Evolutionary conservation across 495 filamentous ascomycete species (phyloP).

Genomic region (Neurospora sublineolata): DNA sequence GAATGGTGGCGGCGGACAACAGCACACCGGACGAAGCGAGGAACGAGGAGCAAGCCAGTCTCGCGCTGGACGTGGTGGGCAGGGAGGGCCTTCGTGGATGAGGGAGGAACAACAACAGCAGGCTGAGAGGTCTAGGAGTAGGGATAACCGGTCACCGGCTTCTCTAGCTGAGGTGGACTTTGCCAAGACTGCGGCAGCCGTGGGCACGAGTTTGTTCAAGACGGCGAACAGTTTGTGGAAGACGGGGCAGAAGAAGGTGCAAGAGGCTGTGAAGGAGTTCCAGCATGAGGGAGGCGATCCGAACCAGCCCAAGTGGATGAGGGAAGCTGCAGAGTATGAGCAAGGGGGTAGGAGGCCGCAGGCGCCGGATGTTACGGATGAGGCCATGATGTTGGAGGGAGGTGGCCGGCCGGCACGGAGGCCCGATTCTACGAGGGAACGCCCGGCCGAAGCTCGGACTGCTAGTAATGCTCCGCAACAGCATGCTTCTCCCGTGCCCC

Average conservation of each 20-base stretch:
- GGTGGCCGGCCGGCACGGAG: slow-evolving; percentile 37
- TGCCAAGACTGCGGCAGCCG: slow-evolving; percentile 64
- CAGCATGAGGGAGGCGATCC: slow-evolving; percentile 60
- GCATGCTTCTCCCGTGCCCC: slow-evolving; percentile 33
- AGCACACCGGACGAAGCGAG: slow-evolving; percentile 8
- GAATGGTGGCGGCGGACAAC: slow-evolving; percentile 15
- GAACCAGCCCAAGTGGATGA: slow-evolving; percentile 92
- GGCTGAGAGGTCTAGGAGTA: slow-evolving; percentile 34
- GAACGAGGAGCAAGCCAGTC: slow-evolving; percentile 23
- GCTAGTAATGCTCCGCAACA: slow-evolving; percentile 20
- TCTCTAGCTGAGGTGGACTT: slow-evolving; percentile 58
- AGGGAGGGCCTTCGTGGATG: slow-evolving; percentile 27
- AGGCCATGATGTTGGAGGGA: slow-evolving; percentile 81
- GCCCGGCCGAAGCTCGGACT: slow-evolving; percentile 11
- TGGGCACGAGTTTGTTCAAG: slow-evolving; percentile 78
- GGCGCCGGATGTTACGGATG: slow-evolving; percentile 55
- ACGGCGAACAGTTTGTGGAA: slow-evolving; percentile 95
- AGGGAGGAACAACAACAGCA: slow-evolving; percentile 16
- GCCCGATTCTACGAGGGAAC: slow-evolving; percentile 13
- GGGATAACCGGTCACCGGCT: slow-evolving; percentile 45
- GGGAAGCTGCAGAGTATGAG: slow-evolving; percentile 41
- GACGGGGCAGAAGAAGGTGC: slow-evolving; percentile 83
- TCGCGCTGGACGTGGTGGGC: slow-evolving; percentile 7
- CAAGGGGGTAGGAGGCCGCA: slow-evolving; percentile 7
- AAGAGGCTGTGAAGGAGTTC: slow-evolving; percentile 84